These are phyloP conservation scores for Trichoderma koningii DNA, from an alignment of 2,329 filamentous ascomycete genomes.

Conservation along the genomic window DNA sequence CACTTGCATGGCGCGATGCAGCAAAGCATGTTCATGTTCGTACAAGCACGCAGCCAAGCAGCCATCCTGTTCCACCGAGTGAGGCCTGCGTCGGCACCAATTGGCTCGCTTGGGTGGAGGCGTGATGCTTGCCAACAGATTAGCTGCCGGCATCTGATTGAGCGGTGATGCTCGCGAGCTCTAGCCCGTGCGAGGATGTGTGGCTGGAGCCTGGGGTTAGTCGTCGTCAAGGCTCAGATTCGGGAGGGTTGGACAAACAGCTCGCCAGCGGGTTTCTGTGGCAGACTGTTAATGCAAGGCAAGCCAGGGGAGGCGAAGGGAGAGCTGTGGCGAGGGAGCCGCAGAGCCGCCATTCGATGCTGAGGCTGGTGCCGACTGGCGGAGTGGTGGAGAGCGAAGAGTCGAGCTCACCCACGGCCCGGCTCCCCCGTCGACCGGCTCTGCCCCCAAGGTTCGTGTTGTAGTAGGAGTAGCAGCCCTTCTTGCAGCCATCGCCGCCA, in stretches of 20 bases:
- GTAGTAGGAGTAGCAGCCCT: no score
- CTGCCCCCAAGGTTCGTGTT: neutral
- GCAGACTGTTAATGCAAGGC: neutral
- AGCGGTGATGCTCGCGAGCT: conserved; percentile 15
- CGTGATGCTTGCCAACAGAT: conserved; percentile 20
- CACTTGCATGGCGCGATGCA: conserved; percentile 28
- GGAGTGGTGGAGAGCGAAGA: conserved; percentile 10
- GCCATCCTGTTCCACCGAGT: neutral
- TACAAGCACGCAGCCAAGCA: conserved; percentile 5
- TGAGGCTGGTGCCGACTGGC: conserved; percentile 4
- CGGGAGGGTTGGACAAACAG: neutral
- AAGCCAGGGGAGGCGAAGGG: neutral
- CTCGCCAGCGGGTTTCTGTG: neutral
- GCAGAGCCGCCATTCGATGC: conserved; percentile 21
- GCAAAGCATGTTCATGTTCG: conserved; percentile 25
- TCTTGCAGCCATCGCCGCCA: neutral
- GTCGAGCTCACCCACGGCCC: conserved; percentile 8
- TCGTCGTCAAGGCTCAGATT: neutral
- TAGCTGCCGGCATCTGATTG: conserved; percentile 14
- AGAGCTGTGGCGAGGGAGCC: neutral
- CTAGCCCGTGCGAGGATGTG: neutral
- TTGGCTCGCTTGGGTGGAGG: conserved; percentile 26
- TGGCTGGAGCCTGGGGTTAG: conserved; percentile 10
- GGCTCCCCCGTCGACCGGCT: conserved; percentile 20
- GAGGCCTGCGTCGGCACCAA: neutral